Evolutionary conservation across 257 asterid genomes (phyloP).

Genomic region (Apocynum venetum): DNA sequence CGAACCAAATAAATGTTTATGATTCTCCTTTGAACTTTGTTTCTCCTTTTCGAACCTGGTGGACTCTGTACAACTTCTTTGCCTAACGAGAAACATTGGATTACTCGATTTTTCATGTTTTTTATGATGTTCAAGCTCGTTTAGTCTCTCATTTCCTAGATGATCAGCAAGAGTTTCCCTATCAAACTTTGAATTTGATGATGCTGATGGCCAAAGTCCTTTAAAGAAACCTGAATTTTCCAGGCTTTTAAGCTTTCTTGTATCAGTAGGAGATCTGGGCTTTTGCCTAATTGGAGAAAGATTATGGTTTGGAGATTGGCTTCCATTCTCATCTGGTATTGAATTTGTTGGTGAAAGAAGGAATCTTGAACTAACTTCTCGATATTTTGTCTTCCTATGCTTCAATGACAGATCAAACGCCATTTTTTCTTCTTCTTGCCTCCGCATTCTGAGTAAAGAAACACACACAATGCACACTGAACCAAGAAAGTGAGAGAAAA

Average conservation of each 20-base stretch:
- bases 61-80: slow-evolving; percentile 52
- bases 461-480: slow-evolving; percentile 3
- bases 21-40: slow-evolving; percentile 41
- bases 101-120: slow-evolving; percentile 16
- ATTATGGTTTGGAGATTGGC: slow-evolving; percentile 37
- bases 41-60: slow-evolving; percentile 35
- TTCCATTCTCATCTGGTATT: slow-evolving; percentile 22
- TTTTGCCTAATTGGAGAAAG: slow-evolving; percentile 33
- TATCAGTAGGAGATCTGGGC: slow-evolving; percentile 33
- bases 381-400: slow-evolving; percentile 46
- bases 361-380: slow-evolving; percentile 67
- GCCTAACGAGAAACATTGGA: slow-evolving; percentile 31
- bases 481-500: neutral
- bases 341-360: slow-evolving; percentile 48
- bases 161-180: slow-evolving; percentile 37
- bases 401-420: slow-evolving; percentile 25
- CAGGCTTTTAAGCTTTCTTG: slow-evolving; percentile 33
- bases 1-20: slow-evolving; percentile 45
- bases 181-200: slow-evolving; percentile 19
- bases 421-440: slow-evolving; percentile 27
- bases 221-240: slow-evolving; percentile 46
- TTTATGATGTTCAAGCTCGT: slow-evolving; percentile 29
- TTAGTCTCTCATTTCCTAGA: slow-evolving; percentile 45
- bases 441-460: slow-evolving; percentile 32
- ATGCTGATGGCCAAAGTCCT: slow-evolving; percentile 73